Conservation (phyloP, 2,329 filamentous ascomycete genomes). For the Ophiocordyceps camponoti-rufipedis region DNA sequence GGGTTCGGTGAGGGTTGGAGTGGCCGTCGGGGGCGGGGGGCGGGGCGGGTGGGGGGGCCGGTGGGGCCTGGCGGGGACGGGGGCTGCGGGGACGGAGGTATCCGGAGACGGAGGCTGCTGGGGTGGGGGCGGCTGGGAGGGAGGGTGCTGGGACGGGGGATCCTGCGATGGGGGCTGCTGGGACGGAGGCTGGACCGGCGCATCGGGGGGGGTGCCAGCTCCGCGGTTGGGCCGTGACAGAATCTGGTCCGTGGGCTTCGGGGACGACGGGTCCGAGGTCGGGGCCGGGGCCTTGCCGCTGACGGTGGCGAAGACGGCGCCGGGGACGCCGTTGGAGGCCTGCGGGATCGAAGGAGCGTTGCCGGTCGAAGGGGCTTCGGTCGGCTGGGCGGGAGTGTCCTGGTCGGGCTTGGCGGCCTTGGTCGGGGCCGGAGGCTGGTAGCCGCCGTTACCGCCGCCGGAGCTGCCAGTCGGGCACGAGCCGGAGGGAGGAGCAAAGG, state of each 20-base stretch:
- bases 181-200: constrained; percentile 4
- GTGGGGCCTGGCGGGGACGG: too few species aligned
- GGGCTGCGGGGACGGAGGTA: too few species aligned
- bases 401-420: neutral
- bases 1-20: too few species aligned
- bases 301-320: constrained; percentile 22
- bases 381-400: neutral
- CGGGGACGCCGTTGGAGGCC: constrained; percentile 7
- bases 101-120: too few species aligned
- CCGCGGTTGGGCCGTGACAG: too few species aligned
- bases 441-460: constrained; percentile 6
- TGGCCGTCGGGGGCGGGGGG: too few species aligned
- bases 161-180: too few species aligned
- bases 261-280: neutral
- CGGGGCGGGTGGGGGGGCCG: too few species aligned
- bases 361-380: neutral
- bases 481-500: constrained; percentile 8
- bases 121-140: too few species aligned
- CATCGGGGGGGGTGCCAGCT: constrained; percentile 3
- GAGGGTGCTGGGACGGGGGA: neutral
- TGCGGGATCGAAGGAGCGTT: neutral
- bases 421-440: neutral
- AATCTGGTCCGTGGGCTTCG: too few species aligned
- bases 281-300: constrained; percentile 1
- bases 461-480: constrained; percentile 2